Evolutionary conservation across 352 stramenopile species (phyloP).

Genomic region (Discostella stelligera): DNA sequence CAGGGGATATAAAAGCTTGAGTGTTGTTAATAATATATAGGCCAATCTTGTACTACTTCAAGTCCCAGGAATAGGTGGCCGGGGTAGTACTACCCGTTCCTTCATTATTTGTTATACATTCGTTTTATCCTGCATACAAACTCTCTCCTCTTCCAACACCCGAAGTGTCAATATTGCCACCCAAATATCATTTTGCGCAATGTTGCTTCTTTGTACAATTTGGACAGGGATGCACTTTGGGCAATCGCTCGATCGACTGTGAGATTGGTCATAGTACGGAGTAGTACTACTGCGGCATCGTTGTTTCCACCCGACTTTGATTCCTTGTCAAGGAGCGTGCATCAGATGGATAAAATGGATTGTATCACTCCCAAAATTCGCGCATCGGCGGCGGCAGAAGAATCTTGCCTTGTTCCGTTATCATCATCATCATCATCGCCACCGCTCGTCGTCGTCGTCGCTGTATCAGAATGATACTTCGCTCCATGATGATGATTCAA

Average conservation of each 20-base stretch:
- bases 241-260: slow-evolving; percentile 11
- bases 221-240: not conserved
- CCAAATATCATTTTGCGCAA: slow-evolving; percentile 49
- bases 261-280: slow-evolving; percentile 15
- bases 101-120: too few species aligned
- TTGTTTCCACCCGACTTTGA: slow-evolving; percentile 15
- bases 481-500: slow-evolving; percentile 16
- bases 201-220: slow-evolving; percentile 13
- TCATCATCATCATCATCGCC: not conserved
- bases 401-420: not conserved
- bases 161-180: slow-evolving; percentile 59
- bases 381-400: not conserved
- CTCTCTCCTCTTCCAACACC: slow-evolving; percentile 58
- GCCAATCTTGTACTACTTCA: not conserved
- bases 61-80: slow-evolving; percentile 28
- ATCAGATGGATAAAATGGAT: slow-evolving; percentile 18
- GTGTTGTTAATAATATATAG: not conserved
- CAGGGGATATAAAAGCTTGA: too few species aligned
- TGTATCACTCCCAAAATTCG: slow-evolving; percentile 15
- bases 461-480: not conserved
- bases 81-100: too few species aligned
- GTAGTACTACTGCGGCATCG: slow-evolving; percentile 20
- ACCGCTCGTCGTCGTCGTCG: not conserved
- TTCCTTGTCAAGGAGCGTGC: slow-evolving; percentile 25
- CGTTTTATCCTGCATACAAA: slow-evolving; percentile 26